Evolutionary conservation across 202 grass and related monocot species (phyloP).

Genomic region (Setaria italica): DNA sequence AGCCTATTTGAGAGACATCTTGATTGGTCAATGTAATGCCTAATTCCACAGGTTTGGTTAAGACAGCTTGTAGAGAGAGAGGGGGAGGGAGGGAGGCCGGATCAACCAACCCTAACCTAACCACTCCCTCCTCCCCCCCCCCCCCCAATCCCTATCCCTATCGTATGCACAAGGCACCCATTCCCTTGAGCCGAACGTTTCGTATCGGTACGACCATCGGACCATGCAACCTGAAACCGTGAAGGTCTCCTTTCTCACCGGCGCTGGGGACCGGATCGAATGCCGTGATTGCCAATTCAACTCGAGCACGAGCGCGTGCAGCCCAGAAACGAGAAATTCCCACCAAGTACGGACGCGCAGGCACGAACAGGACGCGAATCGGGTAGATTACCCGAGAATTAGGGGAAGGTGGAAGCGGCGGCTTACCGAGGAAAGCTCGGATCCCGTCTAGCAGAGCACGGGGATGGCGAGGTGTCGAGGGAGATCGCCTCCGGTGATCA

Average conservation of each 20-base stretch:
- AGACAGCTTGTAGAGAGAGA: not conserved
- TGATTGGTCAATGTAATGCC: not conserved
- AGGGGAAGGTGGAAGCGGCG: not conserved
- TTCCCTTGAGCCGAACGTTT: not conserved
- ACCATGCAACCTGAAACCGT: not conserved
- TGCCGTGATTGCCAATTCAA: not conserved
- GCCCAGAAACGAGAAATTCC: not conserved
- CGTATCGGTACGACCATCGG: not conserved
- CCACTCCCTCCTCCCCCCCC: not conserved
- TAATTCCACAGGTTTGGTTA: constrained; percentile 14
- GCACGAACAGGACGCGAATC: constrained; percentile 17
- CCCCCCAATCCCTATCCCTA: not conserved
- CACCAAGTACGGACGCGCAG: not conserved
- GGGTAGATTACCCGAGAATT: not conserved
- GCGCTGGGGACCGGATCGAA: not conserved
- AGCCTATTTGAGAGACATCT: not conserved
- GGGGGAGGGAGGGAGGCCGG: too few species aligned
- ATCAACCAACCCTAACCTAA: constrained; percentile 13
- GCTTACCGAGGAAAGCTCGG: constrained; percentile 36
- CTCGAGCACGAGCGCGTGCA: not conserved
- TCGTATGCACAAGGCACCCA: not conserved
- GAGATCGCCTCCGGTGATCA: not conserved
- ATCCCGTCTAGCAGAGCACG: constrained; percentile 34
- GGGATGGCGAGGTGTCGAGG: not conserved
- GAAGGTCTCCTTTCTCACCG: not conserved